These are phyloP conservation scores for Acanthamoeba healyi DNA, from an alignment of 208 protist genomes.

Conservation along the genomic window DNA sequence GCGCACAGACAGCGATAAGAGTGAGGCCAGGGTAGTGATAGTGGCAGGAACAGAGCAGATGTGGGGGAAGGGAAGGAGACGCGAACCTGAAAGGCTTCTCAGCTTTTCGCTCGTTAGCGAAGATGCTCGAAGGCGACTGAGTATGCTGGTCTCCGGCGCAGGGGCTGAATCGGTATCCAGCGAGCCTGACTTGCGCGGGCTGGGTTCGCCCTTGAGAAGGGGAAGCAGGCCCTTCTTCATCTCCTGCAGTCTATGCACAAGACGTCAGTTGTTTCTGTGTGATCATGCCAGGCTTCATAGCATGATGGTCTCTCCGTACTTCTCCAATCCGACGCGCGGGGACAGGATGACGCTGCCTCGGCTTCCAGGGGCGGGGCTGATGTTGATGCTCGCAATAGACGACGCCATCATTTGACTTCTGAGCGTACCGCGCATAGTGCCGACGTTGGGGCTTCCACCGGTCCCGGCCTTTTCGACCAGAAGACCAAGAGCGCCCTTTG, in stretches of 20 bases:
- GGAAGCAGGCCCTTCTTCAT: conserved; percentile 20
- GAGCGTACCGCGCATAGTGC: neutral
- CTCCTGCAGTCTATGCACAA: neutral
- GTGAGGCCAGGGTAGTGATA: too few species aligned
- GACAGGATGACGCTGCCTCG: neutral
- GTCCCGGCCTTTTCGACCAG: neutral
- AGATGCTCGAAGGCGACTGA: neutral
- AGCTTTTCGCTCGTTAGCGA: neutral
- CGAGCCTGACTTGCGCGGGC: neutral
- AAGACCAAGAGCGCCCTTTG: neutral
- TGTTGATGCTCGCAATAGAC: neutral
- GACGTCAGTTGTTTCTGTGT: too few species aligned
- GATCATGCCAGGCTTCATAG: too few species aligned
- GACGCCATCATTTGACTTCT: neutral
- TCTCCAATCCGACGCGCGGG: neutral
- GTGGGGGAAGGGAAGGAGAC: neutral
- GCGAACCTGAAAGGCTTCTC: neutral
- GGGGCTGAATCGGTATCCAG: neutral
- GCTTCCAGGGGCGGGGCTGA: neutral
- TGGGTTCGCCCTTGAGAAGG: neutral
- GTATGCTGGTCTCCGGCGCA: neutral
- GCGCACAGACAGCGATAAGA: too few species aligned
- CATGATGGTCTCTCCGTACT: neutral
- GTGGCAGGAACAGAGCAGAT: too few species aligned
- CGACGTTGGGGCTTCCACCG: neutral